Evolutionary conservation across 495 filamentous ascomycete genomes (phyloP), one percentile per base, ranked within the genome.

Genomic region (Aspergillus carlsbadensis): DNA sequence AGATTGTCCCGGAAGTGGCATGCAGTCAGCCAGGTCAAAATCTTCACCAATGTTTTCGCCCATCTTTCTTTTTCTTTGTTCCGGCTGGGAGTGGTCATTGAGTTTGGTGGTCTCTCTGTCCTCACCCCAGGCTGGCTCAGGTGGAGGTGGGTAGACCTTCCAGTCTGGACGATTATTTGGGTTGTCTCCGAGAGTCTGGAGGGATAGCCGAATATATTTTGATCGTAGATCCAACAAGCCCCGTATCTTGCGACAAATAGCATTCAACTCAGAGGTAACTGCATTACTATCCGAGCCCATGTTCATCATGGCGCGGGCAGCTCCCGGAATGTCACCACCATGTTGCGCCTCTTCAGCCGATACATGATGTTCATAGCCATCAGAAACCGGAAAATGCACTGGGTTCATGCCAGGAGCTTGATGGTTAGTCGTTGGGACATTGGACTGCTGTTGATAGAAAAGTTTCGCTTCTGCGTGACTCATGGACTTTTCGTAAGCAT

Each of bases 11-110:
- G 94, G 91, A 7, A 96, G 67, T 10, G 92, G 91, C 56, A 72
- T 57, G 37, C 89, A 63, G 56, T 96, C 89, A 1, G 83, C 79
- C 65, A 98, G 80, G 62, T 90, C 80, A 61, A 98, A 98, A 69
- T 95, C 91, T 67, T 88, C 89, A 7, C 94, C 94, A 61, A 97
- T 91, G 59, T 96, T 83, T 58, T 94, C 82, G 5, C 95, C 95
- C 57, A 89, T 87, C 66, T 98, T 98, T 53, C 94, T 82, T 60
- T 75, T 87, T 67, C 78, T 85, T 7, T 67, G 60, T 2, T 59
- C 58, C 8, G 60, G 26, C 1, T 31, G 49, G 5, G 56, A 18
- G 10, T 22, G 10, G 29, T 62, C 60, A 33, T 36, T 44, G 21
- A 22, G 15, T 44, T 55, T 66, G n/a, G 60, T 53, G 31, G 47